Base-by-base conservation (phyloP, 768 basidiomycete genomes). In the Pulveroboletus sp. region DNA sequence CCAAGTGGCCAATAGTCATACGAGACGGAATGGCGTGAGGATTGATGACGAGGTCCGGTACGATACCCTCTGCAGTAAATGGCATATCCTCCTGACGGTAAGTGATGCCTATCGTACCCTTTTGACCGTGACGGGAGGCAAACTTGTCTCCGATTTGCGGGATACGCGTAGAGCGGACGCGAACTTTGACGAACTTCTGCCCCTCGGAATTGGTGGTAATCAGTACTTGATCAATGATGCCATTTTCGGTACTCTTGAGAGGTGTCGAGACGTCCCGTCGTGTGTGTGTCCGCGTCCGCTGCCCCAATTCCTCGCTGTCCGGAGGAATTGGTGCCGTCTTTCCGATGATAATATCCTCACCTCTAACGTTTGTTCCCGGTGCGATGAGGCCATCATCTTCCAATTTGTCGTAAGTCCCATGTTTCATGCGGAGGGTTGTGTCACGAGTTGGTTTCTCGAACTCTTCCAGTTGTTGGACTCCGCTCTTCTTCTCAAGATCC, bases 51-150 rank as follows among this genome's bases (percentile, higher is more conserved):
- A 99, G 79, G 68, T 99, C 96, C 9, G 96, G 96, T 1, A 90
- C 90, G 60, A 97, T 92, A 51, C 96, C 96, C 65, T 98, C 93
- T 2, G 86, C 84, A 3, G 93, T 95, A 75, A 98, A 99, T 28
- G 96, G 96, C 96, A 99, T 98, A 66, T 99, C 96, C 69, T 99
- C 96, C 69, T 98, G 96, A 45, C 96, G 91, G 66, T 99, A 99
- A 0, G 95, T 97, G 70, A 99, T 96, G 71, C 96, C 96, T 55
- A 98, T 95, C 9, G 96, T 99, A 70, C 96, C 96, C 76, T 99
- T 99, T 73, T 99, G 96, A 62, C 96, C 96, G 64, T 99, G 96
- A 64, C 96, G 89, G 41, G 96, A 99, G 2, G 96, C 96, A 58
- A 99, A 99, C 72, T 99, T 99, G 77, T 99, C 96, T 36, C 96